Evolutionary conservation across 805 yeast species (phyloP), one percentile per base, ranked within the genome.

Genomic region (Starmerella vitae): DNA sequence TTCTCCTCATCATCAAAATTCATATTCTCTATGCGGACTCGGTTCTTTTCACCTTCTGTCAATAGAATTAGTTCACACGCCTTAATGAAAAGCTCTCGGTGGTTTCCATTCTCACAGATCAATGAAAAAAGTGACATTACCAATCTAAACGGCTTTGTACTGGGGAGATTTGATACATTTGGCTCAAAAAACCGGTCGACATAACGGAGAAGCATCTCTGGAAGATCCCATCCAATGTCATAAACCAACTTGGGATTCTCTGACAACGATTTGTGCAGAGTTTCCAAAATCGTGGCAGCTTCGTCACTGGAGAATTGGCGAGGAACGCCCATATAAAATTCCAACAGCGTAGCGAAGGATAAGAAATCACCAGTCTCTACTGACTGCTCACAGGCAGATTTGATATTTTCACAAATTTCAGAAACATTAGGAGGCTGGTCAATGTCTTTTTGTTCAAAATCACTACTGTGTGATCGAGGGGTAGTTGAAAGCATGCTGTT

Each of bases 141-240:
- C n/a, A 41, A 30, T 25, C 43, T 31, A 39, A 47, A 43, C 41
- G 62, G 64, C 55, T 74, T 54, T 7, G 68, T 51, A 3, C 48
- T 56, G 20, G 53, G 42, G 32, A 71, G 22, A 4, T 28, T 13
- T 25, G 36, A 41, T 3, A 39, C 34, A 15, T 34, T 40, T 18
- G 25, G 33, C 17, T 18, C 41, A 20, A 32, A 30, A 38, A 45
- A 50, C 4, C 34, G 36, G 28, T 45, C 54, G n/a, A 78, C 54
- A 54, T 68, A 80, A 8, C 65, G 64, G 33, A 83, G 51, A 5
- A 86, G 48, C 36, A 81, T 59, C 24, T 67, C 68, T 1, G 94
- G 94, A n/a, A 86, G 54, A 57, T 86, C 96, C 96, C 96, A 86
- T 2, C 93, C 94, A 44, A 85, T 73, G 48, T 77, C 79, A 32